Evolutionary conservation across 371 early-diverging fungal genomes (phyloP), one percentile per base, ranked within the genome.

Genomic region (Syncephalastrum contaminatum): DNA sequence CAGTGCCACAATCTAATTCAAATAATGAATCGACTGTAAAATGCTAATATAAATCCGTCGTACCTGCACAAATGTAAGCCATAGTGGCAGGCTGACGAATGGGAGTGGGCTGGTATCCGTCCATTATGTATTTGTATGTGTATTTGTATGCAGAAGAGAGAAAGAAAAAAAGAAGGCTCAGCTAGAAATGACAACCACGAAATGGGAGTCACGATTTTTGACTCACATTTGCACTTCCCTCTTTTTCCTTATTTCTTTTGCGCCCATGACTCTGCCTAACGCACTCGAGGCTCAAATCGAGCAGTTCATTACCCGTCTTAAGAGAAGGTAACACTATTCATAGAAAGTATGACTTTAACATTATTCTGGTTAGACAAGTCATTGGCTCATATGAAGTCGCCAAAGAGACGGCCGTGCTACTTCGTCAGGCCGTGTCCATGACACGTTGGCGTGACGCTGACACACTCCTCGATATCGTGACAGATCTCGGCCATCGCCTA

Each of bases 361-460:
- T 18, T 18, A 8, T n/a, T 13, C 52, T 7, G 53, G 4, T 30
- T 24, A 20, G 7, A 15, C 92, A 89, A 70, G 73, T 91, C 6
- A 74, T 85, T 21, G 93, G 92, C 25, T 89, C 92, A 14, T 86
- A 80, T 45, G 74, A 76, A 24, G 88, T 89, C 21, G 85, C 95
- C 21, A 75, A 89, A 45, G 92, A 92, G 60, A 95, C 95, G 0
- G 86, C 90, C 20, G 77, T 79, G 43, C 73, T 95, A 25, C 75
- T 96, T 54, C 77, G 90, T 45, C 90, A 87, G 44, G 88, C 91
- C 4, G 83, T 96, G 20, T 85, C 90, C 3, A 77, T 76, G 54
- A 84, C 82, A 36, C 81, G 87, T 41, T 94, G 94, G 91, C 79
- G 73, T 20, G 82, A 85, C 57, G 84, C 77, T 13, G 69, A 81